Evolutionary conservation across 2,329 filamentous ascomycete species (phyloP), one percentile per base, ranked within the genome.

Genomic region (Parasarocladium wereldwijsianum): DNA sequence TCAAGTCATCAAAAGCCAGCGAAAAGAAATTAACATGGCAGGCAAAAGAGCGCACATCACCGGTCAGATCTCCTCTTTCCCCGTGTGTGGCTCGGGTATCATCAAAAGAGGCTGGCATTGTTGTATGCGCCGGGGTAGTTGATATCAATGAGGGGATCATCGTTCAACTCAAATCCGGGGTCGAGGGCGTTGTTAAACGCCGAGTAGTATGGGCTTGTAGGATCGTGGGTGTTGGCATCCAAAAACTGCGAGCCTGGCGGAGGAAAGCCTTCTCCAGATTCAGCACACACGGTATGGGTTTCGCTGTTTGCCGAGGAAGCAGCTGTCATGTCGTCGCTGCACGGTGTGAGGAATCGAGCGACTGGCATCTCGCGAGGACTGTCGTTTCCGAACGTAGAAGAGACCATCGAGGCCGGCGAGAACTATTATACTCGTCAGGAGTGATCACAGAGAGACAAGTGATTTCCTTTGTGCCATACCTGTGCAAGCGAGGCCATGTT

Each of bases 291-390:
- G 7, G 40, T 38, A n/a, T 45, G 35, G 6, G 34, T 31, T 5
- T 44, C 14, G 5, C n/a, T 5, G 12, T 26, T 23, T n/a, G 24
- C 17, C 9, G 16, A n/a, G 5, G 20, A 6, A 7, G 5, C 29
- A 15, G 12, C 40, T 2, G 41, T 21, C 47, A 51, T 49, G 38
- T 69, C 65, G 33, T 71, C 66, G 46, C 64, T 69, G 46, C 57
- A 63, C 2, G 66, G 66, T 0, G 66, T 70, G 34, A 68, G 57
- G 17, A 69, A 56, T 9, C 60, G 50, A 34, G 50, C 39, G 11
- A 47, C 47, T 21, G 12, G 20, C 9, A 54, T 50, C 29, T 55
- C 52, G 26, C 53, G 47, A 26, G 37, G 38, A 38, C 49, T 47
- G 34, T 56, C 49, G 34, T 46, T 36, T 31, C 50, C 34, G 46